Evolutionary conservation across 352 stramenopile species (phyloP), one percentile per base, ranked within the genome.

Genomic region (Pythium sp.): DNA sequence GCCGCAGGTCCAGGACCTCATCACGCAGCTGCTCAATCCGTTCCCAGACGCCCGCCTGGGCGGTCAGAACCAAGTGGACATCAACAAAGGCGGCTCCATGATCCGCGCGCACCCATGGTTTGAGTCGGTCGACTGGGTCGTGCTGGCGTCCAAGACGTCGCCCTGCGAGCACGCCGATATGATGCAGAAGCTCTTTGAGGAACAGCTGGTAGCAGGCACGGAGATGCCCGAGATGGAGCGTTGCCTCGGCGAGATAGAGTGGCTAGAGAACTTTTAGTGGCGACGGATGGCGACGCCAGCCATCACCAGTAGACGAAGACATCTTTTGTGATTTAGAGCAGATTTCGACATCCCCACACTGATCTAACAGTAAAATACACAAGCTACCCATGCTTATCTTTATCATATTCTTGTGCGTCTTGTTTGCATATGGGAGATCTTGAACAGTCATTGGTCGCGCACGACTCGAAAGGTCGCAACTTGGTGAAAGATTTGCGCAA

Each of bases 71-170:
- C 70, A 89, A 9, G 82, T 93, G 30, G 86, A 93, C 57, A 93
- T 94, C 64, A 78, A 62, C 57, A 92, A 91, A 47, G 87, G 86
- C 24, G 87, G 86, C 26, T 94, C 86, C 5, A 77, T 92, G 46
- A 87, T 95, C 64, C 87, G 87, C 63, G 81, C 84, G 5, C 86
- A 95, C 63, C 78, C 83, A 72, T 94, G 86, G 86, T 95, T 95
- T 69, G 79, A 81, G 38, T 77, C 67, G 2, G 74, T 95, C 56
- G 86, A 94, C 69, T 95, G 87, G 87, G 71, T 94, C 20, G 63
- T 87, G 18, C 63, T 95, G 32, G 86, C 84, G 12, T 92, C 86
- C 64, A 93, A 92, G 61, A 94, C 84, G 0, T 53, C 68, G 53
- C 73, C 81, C 5, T 70, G 70, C 64, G 74, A 77, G n/a, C 81